Evolutionary conservation across 305 asterid genomes (phyloP), one percentile per base, ranked within the genome.

Genomic region (Rubia tinctorum): DNA sequence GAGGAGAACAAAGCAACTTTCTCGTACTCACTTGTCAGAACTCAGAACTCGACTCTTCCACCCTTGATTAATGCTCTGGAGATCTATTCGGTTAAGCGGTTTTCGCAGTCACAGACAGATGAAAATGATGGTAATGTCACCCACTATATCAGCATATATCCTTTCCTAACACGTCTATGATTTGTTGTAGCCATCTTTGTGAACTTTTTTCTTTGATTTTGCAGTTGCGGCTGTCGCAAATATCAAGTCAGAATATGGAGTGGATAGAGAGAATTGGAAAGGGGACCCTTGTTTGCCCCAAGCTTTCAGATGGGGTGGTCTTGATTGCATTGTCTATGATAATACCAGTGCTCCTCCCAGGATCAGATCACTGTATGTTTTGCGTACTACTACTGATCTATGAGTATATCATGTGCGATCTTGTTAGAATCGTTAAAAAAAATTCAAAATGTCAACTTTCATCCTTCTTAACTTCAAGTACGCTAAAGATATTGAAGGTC

Each of bases 241-340:
- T 56, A 75, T 82, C 39, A 75, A 77, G 73, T 25, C 61, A n/a
- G 20, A 66, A 18, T 84, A 77, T 63, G 74, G 42, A 23, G 45
- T 81, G 53, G 75, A 43, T 8, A 64, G 40, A 78, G 55, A 51
- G 75, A 78, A 43, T 49, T 85, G 89, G 87, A 74, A 74, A 73
- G 89, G 89, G 20, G 89, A 83, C 61, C 84, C 85, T 5, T 85
- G 87, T 59, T 45, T 49, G 1, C 89, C 87, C 0, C 20, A 37
- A 68, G 69, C 5, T 2, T 75, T 58, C 64, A 3, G 49, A 30
- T 83, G 89, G 89, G 75, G 55, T 34, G 84, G 87, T 44, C 80
- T 85, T 60, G 76, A 74, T 60, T 85, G 88, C 82, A 51, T 27
- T 17, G 30, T 66, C 67, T 5, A 18, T 22, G 56, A 75, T 17